phyloP scores from a whole-genome alignment of 352 stramenopile species.

The Phytopythium oedochilum region DNA sequence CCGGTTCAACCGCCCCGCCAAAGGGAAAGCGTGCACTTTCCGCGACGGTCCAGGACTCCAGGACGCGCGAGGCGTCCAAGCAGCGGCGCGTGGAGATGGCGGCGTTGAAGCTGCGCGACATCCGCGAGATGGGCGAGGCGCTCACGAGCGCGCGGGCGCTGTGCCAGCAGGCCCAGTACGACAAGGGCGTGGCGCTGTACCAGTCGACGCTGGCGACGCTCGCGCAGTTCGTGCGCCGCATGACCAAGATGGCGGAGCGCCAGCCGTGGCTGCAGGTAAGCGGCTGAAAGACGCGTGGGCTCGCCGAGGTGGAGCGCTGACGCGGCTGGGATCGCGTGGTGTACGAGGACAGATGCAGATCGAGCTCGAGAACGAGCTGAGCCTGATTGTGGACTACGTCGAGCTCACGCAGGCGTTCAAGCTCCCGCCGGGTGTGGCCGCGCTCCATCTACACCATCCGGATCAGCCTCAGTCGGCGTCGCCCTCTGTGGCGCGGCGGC shows the following conservation, averaged over 20 bases:
- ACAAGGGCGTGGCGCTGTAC: conserved; percentile 56
- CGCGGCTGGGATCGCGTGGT: background rate
- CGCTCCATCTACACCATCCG: conserved; percentile 26
- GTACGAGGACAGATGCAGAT: conserved; percentile 47
- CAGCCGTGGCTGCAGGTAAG: conserved; percentile 63
- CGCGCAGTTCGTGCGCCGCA: conserved; percentile 55
- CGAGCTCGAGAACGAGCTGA: conserved; percentile 79
- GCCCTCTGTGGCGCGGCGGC: conserved; percentile 6
- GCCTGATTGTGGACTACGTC: conserved; percentile 68
- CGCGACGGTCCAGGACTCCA: too few species aligned
- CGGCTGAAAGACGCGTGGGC: too few species aligned
- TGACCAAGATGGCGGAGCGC: conserved; percentile 71
- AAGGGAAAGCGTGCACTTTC: too few species aligned
- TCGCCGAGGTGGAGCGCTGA: too few species aligned
- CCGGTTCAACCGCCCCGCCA: too few species aligned
- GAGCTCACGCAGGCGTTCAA: conserved; percentile 72
- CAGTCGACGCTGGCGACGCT: conserved; percentile 51
- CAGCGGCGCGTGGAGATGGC: too few species aligned
- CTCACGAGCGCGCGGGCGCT: conserved; percentile 55
- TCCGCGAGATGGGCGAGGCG: conserved; percentile 62
- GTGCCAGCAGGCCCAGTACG: conserved; percentile 60
- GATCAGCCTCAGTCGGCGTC: conserved; percentile 16
- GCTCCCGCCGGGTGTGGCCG: conserved; percentile 25
- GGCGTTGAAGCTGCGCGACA: conserved; percentile 54
- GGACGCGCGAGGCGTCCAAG: too few species aligned